Conservation (phyloP, 2,329 filamentous ascomycete genomes). For the Fusarium cicatricum region DNA sequence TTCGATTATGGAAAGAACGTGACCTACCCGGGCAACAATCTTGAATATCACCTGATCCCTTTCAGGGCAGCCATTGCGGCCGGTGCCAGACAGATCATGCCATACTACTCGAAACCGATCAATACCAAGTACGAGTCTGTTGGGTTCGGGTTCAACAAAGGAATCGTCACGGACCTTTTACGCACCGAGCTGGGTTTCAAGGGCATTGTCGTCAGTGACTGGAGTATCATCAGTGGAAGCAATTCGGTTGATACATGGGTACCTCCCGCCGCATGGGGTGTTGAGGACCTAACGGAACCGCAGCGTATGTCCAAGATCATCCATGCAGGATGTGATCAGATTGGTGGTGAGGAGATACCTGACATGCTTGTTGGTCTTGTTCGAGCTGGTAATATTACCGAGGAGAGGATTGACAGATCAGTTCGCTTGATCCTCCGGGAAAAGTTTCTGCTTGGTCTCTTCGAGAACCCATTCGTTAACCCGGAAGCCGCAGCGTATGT, state of each 20-base stretch:
- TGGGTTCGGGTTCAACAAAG: constrained; percentile 61
- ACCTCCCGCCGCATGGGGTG: constrained; percentile 60
- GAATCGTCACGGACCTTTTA: constrained; percentile 58
- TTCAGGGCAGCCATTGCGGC: constrained; percentile 60
- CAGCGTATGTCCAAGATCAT: constrained; percentile 52
- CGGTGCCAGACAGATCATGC: constrained; percentile 61
- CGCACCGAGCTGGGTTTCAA: constrained; percentile 57
- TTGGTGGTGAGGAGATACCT: constrained; percentile 57
- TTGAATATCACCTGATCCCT: constrained; percentile 59
- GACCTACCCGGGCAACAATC: constrained; percentile 57
- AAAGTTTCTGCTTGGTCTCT: constrained; percentile 60
- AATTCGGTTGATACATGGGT: constrained; percentile 56
- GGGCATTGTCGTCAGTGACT: constrained; percentile 61
- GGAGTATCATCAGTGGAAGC: constrained; percentile 60
- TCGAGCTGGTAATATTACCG: constrained; percentile 44
- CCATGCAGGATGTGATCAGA: constrained; percentile 59
- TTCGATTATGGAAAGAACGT: constrained; percentile 60
- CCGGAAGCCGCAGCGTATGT: constrained; percentile 48
- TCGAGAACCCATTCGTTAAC: constrained; percentile 59
- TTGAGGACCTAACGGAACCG: constrained; percentile 54
- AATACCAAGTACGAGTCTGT: constrained; percentile 56
- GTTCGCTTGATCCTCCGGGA: constrained; percentile 56
- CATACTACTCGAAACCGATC: constrained; percentile 58
- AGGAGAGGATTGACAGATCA: constrained; percentile 54
- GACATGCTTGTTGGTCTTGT: constrained; percentile 58